A percentile compares a stretch with the other conserved stretches of the same genome.
These are phyloP conservation scores for Hyaloscypha variabilis DNA, from an alignment of 495 filamentous ascomycete species.

Conservation along the genomic window DNA sequence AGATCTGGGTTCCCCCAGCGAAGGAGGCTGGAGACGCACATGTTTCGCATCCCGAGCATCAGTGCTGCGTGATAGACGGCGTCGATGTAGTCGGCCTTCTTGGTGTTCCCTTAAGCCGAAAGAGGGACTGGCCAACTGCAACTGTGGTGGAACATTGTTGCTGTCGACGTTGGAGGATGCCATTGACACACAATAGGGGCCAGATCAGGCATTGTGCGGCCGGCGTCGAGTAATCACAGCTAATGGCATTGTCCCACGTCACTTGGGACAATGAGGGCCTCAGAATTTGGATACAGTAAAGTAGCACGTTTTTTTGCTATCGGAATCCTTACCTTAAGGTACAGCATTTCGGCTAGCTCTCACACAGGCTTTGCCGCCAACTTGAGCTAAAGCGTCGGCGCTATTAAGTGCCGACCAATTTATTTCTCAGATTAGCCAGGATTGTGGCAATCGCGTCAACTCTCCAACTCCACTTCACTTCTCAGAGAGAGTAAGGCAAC, in stretches of 20 bases:
- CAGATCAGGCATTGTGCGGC: not conserved
- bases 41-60: conserved; percentile 23
- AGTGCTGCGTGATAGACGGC: conserved; percentile 18
- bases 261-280: not conserved
- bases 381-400: not conserved
- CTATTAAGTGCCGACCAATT: not conserved
- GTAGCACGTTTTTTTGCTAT: too few species aligned
- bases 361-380: not conserved
- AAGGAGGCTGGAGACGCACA: conserved; percentile 19
- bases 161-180: conserved; percentile 9
- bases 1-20: conserved; percentile 19
- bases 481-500: conserved; percentile 11
- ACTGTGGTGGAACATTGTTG: conserved; percentile 13
- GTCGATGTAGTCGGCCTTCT: conserved; percentile 16
- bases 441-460: conserved; percentile 12
- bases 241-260: not conserved
- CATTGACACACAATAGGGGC: conserved; percentile 14
- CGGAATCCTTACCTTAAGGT: too few species aligned
- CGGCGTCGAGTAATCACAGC: not conserved
- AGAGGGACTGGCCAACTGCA: conserved; percentile 11
- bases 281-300: too few species aligned
- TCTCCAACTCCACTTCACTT: conserved; percentile 10
- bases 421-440: conserved; percentile 1
- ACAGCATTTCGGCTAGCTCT: too few species aligned
- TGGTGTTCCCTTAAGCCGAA: conserved; percentile 10